Conservation (phyloP, 805 yeast species). For the Metschnikowia henanensis region DNA sequence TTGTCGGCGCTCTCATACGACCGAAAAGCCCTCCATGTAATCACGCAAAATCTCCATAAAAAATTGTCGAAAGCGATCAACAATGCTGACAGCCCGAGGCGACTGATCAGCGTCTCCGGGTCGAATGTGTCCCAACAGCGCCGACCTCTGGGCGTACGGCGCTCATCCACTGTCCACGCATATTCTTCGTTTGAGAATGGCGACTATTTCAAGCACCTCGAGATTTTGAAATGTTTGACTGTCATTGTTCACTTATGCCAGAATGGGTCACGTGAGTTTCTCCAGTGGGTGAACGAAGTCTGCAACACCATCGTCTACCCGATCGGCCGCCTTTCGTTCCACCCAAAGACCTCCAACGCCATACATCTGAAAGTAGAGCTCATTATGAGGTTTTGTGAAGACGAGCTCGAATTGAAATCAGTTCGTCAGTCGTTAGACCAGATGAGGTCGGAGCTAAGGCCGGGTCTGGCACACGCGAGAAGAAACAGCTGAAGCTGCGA, state of each 20-base stretch:
- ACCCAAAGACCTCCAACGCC: conserved; percentile 17
- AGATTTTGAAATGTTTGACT: conserved; percentile 50
- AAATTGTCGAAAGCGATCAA: conserved; percentile 28
- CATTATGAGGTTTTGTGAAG: conserved; percentile 30
- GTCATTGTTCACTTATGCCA: conserved; percentile 51
- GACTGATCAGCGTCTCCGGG: conserved; percentile 1
- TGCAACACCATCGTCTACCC: conserved; percentile 20
- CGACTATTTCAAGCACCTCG: conserved; percentile 5
- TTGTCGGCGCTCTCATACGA: conserved; percentile 47
- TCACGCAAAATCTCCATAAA: conserved; percentile 41
- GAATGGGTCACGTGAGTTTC: conserved; percentile 53
- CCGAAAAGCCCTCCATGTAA: conserved; percentile 36
- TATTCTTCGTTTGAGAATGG: not conserved
- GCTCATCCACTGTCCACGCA: conserved; percentile 8
- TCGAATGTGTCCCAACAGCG: not conserved
- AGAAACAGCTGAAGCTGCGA: not conserved
- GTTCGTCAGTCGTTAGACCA: conserved; percentile 12
- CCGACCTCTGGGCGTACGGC: not conserved
- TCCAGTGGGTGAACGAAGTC: conserved; percentile 39
- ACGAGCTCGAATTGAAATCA: conserved; percentile 30
- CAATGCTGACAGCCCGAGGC: conserved; percentile 3
- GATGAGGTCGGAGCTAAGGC: conserved; percentile 7
- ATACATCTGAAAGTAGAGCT: conserved; percentile 39
- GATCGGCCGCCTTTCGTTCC: conserved; percentile 14
- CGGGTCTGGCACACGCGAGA: conserved; percentile 2